Evolutionary conservation across 345 rosid species (phyloP).

Genomic region (Triadica sebifera): DNA sequence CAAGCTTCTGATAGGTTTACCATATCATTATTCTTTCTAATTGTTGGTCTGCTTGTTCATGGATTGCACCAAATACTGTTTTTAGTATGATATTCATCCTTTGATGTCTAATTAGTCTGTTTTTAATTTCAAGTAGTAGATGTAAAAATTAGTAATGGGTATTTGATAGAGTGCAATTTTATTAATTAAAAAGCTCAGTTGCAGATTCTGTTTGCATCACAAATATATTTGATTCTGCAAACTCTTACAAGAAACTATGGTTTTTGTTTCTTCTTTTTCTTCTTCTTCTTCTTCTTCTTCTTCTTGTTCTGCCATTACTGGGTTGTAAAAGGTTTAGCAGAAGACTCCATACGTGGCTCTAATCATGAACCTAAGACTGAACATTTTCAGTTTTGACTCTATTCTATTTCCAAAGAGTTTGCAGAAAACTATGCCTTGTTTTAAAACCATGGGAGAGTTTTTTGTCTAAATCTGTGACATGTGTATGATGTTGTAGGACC

Average conservation of each 20-base stretch:
- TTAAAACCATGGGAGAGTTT: background rate
- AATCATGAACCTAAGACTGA: too few species aligned
- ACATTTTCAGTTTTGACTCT: too few species aligned
- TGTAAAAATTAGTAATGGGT: slow-evolving; percentile 13
- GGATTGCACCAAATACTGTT: slow-evolving; percentile 17
- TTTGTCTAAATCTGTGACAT: background rate
- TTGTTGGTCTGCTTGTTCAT: slow-evolving; percentile 30
- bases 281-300: too few species aligned
- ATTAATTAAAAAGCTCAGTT: background rate
- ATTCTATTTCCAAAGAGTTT: too few species aligned
- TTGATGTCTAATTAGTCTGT: background rate
- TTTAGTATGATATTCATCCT: slow-evolving; percentile 7
- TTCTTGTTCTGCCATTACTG: too few species aligned
- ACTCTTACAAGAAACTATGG: too few species aligned
- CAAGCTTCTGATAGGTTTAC: slow-evolving; percentile 32
- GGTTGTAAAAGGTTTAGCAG: too few species aligned
- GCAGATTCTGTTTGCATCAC: background rate
- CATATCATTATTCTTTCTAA: slow-evolving; percentile 26
- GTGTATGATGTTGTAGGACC: slow-evolving; percentile 18
- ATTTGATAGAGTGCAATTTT: background rate
- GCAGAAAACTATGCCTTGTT: background rate
- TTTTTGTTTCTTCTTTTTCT: too few species aligned
- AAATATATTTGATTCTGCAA: background rate
- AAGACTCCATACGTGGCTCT: too few species aligned
- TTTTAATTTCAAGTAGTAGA: background rate